Evolutionary conservation across 2,329 filamentous ascomycete species (phyloP).

Genomic region (Pestalotiopsis sp.): DNA sequence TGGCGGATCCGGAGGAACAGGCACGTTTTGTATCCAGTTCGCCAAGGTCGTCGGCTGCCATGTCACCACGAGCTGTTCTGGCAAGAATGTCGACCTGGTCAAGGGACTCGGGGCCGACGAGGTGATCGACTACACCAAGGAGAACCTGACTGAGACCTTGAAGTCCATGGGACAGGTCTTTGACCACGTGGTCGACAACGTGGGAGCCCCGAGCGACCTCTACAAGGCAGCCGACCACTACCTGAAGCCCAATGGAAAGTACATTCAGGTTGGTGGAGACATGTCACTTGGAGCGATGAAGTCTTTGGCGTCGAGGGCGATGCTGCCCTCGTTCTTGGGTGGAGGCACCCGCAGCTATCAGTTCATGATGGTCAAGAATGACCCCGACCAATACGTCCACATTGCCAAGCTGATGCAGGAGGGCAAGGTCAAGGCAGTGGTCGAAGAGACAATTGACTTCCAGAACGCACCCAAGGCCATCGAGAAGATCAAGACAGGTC

Average conservation of each 20-base stretch:
- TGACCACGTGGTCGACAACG: conserved; percentile 56
- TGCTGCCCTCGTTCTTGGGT: conserved; percentile 36
- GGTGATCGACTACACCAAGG: conserved; percentile 58
- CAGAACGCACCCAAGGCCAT: conserved; percentile 60
- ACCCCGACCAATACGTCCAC: conserved; percentile 45
- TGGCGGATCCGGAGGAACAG: conserved; percentile 61
- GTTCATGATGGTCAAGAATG: conserved; percentile 36
- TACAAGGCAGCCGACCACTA: conserved; percentile 56
- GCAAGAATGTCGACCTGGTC: conserved; percentile 55
- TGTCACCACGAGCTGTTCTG: conserved; percentile 60
- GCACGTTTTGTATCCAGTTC: conserved; percentile 60
- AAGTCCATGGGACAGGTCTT: conserved; percentile 48
- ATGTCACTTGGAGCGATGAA: conserved; percentile 20
- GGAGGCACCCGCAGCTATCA: conserved; percentile 43
- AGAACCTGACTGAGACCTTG: conserved; percentile 46
- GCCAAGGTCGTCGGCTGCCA: conserved; percentile 60
- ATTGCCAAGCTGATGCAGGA: conserved; percentile 58
- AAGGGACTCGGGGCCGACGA: conserved; percentile 61
- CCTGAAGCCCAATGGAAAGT: conserved; percentile 47
- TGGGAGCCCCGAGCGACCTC: conserved; percentile 48
- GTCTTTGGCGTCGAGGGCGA: conserved; percentile 21
- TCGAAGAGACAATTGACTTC: conserved; percentile 58
- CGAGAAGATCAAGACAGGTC: conserved; percentile 56
- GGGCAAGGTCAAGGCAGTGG: conserved; percentile 56
- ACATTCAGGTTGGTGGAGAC: conserved; percentile 51